Conservation (phyloP, 345 rosid genomes). For the Populus pruinosa region DNA sequence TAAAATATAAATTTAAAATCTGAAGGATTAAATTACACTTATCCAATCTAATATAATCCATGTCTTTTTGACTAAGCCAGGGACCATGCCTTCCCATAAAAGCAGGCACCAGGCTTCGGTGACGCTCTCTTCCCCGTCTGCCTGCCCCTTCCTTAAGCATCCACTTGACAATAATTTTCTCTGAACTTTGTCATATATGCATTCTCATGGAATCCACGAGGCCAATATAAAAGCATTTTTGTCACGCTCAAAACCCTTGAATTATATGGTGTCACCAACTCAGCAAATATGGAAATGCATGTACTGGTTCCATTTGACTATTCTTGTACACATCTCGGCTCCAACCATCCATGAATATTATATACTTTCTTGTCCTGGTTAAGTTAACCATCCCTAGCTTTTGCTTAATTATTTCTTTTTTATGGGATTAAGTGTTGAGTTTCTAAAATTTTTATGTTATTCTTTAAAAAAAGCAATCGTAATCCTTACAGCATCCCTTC, state of each 20-base stretch:
- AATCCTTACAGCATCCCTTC: no score
- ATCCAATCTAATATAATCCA: neutral
- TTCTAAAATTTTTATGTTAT: no score
- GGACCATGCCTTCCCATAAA: neutral
- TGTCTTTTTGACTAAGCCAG: neutral
- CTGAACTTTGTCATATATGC: neutral
- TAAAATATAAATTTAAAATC: no score
- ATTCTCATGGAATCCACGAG: constrained; percentile 14
- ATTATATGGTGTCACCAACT: constrained; percentile 1
- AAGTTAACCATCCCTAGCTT: neutral
- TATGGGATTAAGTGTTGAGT: neutral
- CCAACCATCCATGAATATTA: neutral
- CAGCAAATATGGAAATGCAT: constrained; percentile 11
- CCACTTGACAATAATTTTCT: neutral
- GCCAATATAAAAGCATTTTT: neutral
- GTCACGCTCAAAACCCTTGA: neutral
- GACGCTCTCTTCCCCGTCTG: neutral
- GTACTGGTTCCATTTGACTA: constrained; percentile 20
- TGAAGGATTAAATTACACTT: no score
- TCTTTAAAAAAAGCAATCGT: no score
- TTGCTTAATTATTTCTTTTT: neutral
- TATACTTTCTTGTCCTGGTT: neutral
- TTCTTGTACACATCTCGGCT: neutral
- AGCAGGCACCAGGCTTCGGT: neutral
- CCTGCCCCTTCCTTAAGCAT: neutral